Conservation (phyloP, 2,329 filamentous ascomycete genomes). For the Bretziella fagacearum region DNA sequence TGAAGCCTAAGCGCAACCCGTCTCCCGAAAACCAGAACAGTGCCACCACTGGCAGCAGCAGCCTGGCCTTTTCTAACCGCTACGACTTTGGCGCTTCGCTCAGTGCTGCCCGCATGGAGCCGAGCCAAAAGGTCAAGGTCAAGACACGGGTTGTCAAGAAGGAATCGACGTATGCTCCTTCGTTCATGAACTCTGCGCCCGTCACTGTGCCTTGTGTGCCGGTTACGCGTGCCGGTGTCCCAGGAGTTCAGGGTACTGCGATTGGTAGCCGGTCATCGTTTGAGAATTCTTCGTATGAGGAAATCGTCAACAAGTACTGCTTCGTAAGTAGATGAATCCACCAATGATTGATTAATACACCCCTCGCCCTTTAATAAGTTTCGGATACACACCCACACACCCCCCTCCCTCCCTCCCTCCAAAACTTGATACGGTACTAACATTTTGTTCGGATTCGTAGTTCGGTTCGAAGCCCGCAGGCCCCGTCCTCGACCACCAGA, state of each 20-base stretch:
- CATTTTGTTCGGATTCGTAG: conserved; percentile 16
- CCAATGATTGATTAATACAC: background rate
- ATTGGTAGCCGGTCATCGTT: conserved; percentile 40
- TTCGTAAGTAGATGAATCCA: conserved; percentile 59
- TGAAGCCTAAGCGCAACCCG: conserved; percentile 50
- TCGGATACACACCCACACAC: background rate
- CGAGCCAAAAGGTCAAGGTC: conserved; percentile 10
- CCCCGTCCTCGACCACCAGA: conserved; percentile 2
- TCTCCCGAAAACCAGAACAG: conserved; percentile 13
- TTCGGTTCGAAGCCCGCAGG: conserved; percentile 13
- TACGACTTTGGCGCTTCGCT: conserved; percentile 96
- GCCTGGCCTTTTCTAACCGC: conserved; percentile 61
- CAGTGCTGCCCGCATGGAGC: conserved; percentile 55
- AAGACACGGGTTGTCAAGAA: conserved; percentile 39
- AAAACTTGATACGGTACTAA: conserved; percentile 8
- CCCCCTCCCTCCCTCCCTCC: background rate
- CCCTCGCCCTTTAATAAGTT: too few relatives aligned
- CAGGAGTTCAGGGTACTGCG: conserved; percentile 26
- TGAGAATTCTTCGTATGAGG: conserved; percentile 81
- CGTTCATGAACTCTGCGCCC: conserved; percentile 5
- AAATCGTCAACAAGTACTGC: conserved; percentile 97
- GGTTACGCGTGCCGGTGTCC: conserved; percentile 6
- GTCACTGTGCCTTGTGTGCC: conserved; percentile 12
- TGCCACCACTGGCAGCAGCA: conserved; percentile 1
- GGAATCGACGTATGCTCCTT: background rate